Evolutionary conservation across 139 green algal species (phyloP).

Genomic region (Haematococcus sp.): DNA sequence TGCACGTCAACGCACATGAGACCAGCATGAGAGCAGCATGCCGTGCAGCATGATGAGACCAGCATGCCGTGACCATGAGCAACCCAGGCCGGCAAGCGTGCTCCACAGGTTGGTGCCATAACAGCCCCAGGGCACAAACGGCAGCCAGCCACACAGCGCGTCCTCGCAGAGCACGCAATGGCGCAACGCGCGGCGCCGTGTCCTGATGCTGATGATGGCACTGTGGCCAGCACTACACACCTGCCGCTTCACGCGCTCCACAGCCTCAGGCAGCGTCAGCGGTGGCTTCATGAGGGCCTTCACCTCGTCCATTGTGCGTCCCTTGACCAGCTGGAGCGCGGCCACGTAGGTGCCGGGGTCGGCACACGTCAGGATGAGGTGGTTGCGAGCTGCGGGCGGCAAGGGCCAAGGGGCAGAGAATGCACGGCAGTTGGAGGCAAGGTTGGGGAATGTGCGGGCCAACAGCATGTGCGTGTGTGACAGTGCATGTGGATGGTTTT

Average conservation of each 20-base stretch:
- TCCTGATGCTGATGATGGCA: too few species aligned
- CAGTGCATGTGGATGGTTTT: too few species aligned
- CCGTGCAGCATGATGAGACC: too few species aligned
- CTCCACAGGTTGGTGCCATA: too few species aligned
- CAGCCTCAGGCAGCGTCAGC: conserved; percentile 41
- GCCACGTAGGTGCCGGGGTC: conserved; percentile 43
- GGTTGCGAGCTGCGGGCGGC: conserved; percentile 23
- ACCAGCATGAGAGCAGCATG: too few species aligned
- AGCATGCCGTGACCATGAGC: too few species aligned
- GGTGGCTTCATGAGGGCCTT: conserved; percentile 60
- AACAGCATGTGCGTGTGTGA: not conserved
- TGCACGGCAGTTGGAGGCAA: not conserved
- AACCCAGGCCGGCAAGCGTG: too few species aligned
- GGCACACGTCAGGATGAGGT: conserved; percentile 30
- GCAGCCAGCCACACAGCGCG: too few species aligned
- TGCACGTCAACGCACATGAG: too few species aligned
- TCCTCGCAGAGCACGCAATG: too few species aligned
- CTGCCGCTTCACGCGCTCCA: conserved; percentile 42
- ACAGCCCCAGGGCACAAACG: too few species aligned
- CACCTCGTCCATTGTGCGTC: conserved; percentile 50
- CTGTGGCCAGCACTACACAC: conserved; percentile 7
- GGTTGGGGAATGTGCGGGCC: not conserved
- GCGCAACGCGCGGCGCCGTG: too few species aligned
- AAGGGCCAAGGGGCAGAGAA: conserved; percentile 1
- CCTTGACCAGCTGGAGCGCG: conserved; percentile 42